These are phyloP conservation scores for Yarrowia galli DNA, from an alignment of 1,139 yeast genomes.

Conservation along the genomic window DNA sequence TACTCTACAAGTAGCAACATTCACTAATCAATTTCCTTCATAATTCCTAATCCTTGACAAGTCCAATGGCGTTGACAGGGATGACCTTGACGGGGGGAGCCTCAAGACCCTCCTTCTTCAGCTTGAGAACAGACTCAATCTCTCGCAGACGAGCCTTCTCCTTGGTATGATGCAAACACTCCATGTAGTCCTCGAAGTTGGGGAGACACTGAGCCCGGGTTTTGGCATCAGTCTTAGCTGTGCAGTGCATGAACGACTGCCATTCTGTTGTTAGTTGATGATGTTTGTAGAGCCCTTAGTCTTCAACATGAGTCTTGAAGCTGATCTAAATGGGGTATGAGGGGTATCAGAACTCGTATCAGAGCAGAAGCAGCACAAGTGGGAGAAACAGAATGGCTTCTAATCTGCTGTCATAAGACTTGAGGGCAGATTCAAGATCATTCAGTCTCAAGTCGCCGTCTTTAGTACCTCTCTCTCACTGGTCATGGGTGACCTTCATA, in stretches of 20 bases:
- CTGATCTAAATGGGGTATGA: background rate
- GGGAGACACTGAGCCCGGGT: conserved; percentile 51
- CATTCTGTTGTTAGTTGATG: conserved; percentile 48
- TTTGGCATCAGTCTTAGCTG: conserved; percentile 51
- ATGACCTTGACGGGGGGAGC: conserved; percentile 43
- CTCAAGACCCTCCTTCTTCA: conserved; percentile 42
- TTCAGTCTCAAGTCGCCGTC: background rate
- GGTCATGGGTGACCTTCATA: background rate
- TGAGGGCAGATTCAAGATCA: background rate
- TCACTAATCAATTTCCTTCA: conserved; percentile 22
- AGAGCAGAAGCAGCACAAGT: background rate
- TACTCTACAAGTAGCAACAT: no score
- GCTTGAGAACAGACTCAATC: conserved; percentile 46
- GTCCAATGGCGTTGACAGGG: conserved; percentile 47
- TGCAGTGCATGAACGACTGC: conserved; percentile 58
- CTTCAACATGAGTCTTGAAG: no score
- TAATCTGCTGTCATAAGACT: background rate
- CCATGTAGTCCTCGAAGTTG: conserved; percentile 57
- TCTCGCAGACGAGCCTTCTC: conserved; percentile 47
- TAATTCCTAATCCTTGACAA: conserved; percentile 44
- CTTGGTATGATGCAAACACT: conserved; percentile 59
- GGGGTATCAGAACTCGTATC: background rate
- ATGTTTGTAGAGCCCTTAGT: background rate
- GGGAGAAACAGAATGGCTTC: no score
- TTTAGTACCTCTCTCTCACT: background rate